phyloP scores from a whole-genome alignment of 2,329 filamentous ascomycete species.

The Exophiala sideris region DNA sequence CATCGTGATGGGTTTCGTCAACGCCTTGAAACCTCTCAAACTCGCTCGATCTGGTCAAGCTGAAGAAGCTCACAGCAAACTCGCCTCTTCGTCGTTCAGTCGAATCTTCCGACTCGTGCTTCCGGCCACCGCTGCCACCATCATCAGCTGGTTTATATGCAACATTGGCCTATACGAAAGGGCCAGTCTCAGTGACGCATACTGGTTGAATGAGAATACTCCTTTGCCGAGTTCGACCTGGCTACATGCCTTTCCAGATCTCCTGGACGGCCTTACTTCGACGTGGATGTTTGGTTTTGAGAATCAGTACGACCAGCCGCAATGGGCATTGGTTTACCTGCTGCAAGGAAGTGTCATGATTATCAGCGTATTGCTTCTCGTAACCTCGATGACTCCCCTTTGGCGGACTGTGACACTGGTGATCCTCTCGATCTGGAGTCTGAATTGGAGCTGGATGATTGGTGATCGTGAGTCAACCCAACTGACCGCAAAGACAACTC shows the following conservation, averaged over 20 bases:
- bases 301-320: slow-evolving; percentile 56
- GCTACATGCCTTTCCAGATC: slow-evolving; percentile 42
- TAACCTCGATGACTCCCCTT: slow-evolving; percentile 47
- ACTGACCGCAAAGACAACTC: background rate
- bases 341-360: slow-evolving; percentile 55
- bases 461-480: slow-evolving; percentile 31
- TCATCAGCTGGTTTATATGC: slow-evolving; percentile 54
- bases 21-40: slow-evolving; percentile 59
- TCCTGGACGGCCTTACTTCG: slow-evolving; percentile 46
- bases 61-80: slow-evolving; percentile 51
- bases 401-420: slow-evolving; percentile 50
- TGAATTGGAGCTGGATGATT: slow-evolving; percentile 39
- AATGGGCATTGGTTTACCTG: slow-evolving; percentile 58
- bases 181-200: slow-evolving; percentile 56
- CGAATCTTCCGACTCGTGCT: slow-evolving; percentile 58
- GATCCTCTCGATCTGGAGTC: slow-evolving; percentile 46
- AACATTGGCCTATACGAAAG: slow-evolving; percentile 58
- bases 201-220: slow-evolving; percentile 55
- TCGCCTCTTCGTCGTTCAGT: slow-evolving; percentile 57
- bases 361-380: slow-evolving; percentile 53
- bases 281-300: slow-evolving; percentile 51
- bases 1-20: slow-evolving; percentile 63
- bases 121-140: slow-evolving; percentile 54
- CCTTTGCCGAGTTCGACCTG: slow-evolving; percentile 43
- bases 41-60: slow-evolving; percentile 54